Evolutionary conservation across 495 filamentous ascomycete genomes (phyloP), one percentile per base, ranked within the genome.

Genomic region (Hyaloscypha hepaticicola): DNA sequence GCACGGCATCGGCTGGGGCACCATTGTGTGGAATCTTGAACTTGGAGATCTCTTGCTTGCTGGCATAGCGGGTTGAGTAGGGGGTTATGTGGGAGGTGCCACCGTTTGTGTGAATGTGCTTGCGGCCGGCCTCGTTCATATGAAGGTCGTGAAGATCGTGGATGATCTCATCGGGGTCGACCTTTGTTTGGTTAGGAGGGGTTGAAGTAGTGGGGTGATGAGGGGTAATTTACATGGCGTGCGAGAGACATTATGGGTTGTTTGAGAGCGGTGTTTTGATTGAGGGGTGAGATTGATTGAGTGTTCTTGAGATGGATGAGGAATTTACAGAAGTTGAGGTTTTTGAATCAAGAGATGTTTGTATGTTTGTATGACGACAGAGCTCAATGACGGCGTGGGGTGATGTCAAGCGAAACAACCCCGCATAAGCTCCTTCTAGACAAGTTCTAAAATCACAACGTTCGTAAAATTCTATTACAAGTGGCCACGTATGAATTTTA

Each of bases 81-180:
- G 87, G 83, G 1, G 86, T 88, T 16, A 84, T 75, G 61, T 87
- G 83, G 2, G 81, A 79, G 34, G 77, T 74, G 0, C 78, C 73
- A 26, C 72, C 73, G 27, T 74, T 67, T 29, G 74, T 74, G 57
- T 78, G 76, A 7, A 80, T 65, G 33, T 79, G 77, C 27, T 72
- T 72, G 12, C 75, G 72, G 55, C 75, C 74, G 29, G 79, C 74
- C 56, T 81, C 75, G 9, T 69, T 72, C 61, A 77, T 70, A 26
- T 74, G 65, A 8, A 74, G 66, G 55, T 82, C 76, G 34, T 82
- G 81, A 28, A 90, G 76, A 25, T 74, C 76, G 26, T 78, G 67
- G 53, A 90, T 77, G 60, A 90, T 78, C 63, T 87, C 79, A 59
- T 89, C 86, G 0, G 87, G 83, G 64, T 89, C 78, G 67, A 90